Evolutionary conservation across 1,284 basidiomycete species (phyloP).

Genomic region (Pseudozyma hubeiensis): DNA sequence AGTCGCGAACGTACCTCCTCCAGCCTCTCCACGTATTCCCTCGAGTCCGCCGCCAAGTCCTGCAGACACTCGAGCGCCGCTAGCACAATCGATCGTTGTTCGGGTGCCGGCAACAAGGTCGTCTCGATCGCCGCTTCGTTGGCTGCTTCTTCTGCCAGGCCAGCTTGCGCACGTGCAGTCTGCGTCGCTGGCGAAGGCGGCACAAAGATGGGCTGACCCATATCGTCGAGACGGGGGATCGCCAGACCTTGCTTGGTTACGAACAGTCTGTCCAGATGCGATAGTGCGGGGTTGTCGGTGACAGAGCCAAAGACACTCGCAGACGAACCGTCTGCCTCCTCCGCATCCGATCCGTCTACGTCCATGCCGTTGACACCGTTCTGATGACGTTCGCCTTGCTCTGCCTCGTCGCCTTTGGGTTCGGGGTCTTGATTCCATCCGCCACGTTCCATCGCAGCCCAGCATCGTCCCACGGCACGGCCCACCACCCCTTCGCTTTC

Average conservation of each 20-base stretch:
- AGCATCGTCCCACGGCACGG: conserved; percentile 62
- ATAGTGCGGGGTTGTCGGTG: conserved; percentile 57
- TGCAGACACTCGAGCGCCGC: conserved; percentile 61
- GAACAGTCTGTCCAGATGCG: conserved; percentile 63
- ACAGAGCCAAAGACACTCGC: conserved; percentile 28
- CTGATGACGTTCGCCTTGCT: conserved; percentile 7
- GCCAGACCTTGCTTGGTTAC: conserved; percentile 62
- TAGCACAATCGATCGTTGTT: conserved; percentile 64
- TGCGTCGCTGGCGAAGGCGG: conserved; percentile 26
- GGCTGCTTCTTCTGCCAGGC: conserved; percentile 20
- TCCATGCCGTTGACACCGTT: conserved; percentile 37
- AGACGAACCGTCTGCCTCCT: conserved; percentile 15
- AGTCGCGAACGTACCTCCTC: conserved; percentile 72
- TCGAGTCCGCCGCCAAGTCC: conserved; percentile 71
- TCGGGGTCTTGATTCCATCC: conserved; percentile 50
- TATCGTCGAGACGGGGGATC: conserved; percentile 47
- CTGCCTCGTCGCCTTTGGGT: conserved; percentile 27
- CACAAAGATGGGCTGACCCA: conserved; percentile 47
- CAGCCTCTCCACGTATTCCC: conserved; percentile 72
- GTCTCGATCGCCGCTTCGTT: conserved; percentile 45
- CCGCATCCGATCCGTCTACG: conserved; percentile 23
- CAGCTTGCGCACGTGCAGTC: conserved; percentile 18
- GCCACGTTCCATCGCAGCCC: conserved; percentile 61
- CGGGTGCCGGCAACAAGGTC: conserved; percentile 48
- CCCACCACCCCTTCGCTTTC: conserved; percentile 65